A percentile compares a stretch with the other conserved stretches of the same genome.
Conservation (phyloP, 2,329 filamentous ascomycete genomes). For the Boeremia lycopersici region DNA sequence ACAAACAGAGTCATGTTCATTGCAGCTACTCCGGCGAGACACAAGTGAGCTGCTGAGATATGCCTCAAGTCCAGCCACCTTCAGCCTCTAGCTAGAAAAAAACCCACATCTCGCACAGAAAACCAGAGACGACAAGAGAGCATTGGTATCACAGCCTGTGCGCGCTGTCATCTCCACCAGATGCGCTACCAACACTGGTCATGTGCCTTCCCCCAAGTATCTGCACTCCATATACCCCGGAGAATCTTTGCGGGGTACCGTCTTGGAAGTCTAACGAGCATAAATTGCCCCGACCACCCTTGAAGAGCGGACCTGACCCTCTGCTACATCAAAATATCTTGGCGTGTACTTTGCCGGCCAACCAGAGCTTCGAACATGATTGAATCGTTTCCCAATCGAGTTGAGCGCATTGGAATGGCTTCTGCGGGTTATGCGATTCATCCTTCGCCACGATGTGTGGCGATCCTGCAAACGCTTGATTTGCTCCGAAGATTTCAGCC, state of each 20-base stretch:
- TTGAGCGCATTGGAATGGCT: not conserved
- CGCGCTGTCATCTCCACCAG: not conserved
- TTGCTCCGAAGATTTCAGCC: slow-evolving; percentile 4
- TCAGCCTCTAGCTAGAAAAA: too few relatives aligned
- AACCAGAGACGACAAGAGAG: too few relatives aligned
- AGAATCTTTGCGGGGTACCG: slow-evolving; percentile 18
- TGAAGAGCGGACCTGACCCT: not conserved
- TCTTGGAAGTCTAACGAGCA: slow-evolving; percentile 9
- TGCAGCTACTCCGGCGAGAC: too few relatives aligned
- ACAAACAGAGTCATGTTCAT: too few relatives aligned
- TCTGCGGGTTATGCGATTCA: not conserved
- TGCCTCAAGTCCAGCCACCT: too few relatives aligned
- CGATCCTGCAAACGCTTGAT: slow-evolving; percentile 2
- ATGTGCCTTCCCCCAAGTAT: not conserved
- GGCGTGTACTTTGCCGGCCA: not conserved
- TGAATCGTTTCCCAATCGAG: not conserved
- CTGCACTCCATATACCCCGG: not conserved
- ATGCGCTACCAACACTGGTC: not conserved
- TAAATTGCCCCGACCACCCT: slow-evolving; percentile 3
- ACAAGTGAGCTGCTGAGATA: too few relatives aligned
- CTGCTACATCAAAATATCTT: not conserved
- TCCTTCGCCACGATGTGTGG: slow-evolving; percentile 7
- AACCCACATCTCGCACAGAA: too few relatives aligned
- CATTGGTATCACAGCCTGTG: not conserved
- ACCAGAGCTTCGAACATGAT: not conserved